Percentiles rank a stretch among this genome's conserved stretches.
Conservation (phyloP, 2,329 filamentous ascomycete species). For the Xylaria sp. region DNA sequence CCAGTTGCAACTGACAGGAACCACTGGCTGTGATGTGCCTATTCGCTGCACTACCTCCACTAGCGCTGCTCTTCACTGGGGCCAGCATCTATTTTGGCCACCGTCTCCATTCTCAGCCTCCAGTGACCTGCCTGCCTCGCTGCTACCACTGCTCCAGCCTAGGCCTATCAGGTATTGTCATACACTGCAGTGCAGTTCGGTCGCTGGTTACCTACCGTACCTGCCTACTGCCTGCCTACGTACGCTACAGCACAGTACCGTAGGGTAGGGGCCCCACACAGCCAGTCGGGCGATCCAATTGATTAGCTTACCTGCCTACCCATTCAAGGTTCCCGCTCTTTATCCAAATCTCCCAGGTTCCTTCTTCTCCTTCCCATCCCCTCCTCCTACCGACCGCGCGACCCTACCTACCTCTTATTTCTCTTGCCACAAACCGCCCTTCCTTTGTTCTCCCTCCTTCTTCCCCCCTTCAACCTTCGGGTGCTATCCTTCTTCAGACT, state of each 20-base stretch:
- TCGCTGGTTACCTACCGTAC: conserved; percentile 1
- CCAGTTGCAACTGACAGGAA: background rate
- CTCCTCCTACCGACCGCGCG: conserved; percentile 42
- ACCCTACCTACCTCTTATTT: conserved; percentile 31
- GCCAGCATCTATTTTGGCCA: conserved; percentile 35
- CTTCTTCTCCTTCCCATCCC: conserved; percentile 49
- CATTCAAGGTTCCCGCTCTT: conserved; percentile 26
- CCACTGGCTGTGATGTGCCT: conserved; percentile 20
- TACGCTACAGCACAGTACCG: conserved; percentile 3
- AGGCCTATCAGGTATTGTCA: background rate
- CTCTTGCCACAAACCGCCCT: conserved; percentile 48
- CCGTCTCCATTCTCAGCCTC: conserved; percentile 23
- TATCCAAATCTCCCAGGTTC: conserved; percentile 36
- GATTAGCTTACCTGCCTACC: conserved; percentile 25
- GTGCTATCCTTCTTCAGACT: conserved; percentile 50
- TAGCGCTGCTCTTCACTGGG: conserved; percentile 25
- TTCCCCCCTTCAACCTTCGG: conserved; percentile 51
- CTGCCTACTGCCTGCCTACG: background rate
- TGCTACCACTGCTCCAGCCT: background rate
- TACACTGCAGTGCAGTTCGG: background rate
- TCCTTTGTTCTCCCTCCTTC: conserved; percentile 49
- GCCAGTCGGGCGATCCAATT: background rate
- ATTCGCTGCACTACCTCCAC: conserved; percentile 18
- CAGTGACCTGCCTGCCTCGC: background rate
- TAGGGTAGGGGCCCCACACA: conserved; percentile 4